phyloP scores from a whole-genome alignment of 2,329 filamentous ascomycete species.

The Stachybotrys elegans region DNA sequence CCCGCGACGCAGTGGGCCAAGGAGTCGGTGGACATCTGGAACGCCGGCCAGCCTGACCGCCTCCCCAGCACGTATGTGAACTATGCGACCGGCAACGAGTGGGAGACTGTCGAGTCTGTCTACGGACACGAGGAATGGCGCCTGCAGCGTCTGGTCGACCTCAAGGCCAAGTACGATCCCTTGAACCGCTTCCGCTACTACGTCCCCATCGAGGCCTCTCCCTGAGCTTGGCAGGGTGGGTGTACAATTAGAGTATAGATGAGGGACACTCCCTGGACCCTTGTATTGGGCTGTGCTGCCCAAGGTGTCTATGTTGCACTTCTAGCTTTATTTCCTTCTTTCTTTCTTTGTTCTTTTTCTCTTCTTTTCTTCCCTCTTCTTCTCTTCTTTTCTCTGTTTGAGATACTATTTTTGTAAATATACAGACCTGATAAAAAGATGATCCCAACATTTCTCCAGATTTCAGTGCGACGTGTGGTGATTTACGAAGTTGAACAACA shows the following conservation, averaged over 20 bases:
- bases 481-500: too few relatives aligned
- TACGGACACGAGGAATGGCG: slow-evolving; percentile 8
- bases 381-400: too few relatives aligned
- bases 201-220: neutral
- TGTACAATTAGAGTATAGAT: neutral
- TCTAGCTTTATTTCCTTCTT: too few relatives aligned
- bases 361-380: too few relatives aligned
- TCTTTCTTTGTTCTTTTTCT: too few relatives aligned
- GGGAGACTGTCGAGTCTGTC: slow-evolving; percentile 12
- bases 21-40: slow-evolving; percentile 8
- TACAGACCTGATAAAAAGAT: too few relatives aligned
- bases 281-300: too few relatives aligned
- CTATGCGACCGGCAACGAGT: slow-evolving; percentile 13
- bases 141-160: neutral
- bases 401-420: too few relatives aligned
- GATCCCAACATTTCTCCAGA: too few relatives aligned
- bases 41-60: slow-evolving; percentile 11
- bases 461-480: too few relatives aligned
- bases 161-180: neutral
- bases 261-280: too few relatives aligned
- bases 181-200: neutral
- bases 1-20: neutral
- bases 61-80: slow-evolving; percentile 14
- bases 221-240: neutral
- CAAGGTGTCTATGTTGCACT: too few relatives aligned